Evolutionary conservation across 768 basidiomycete genomes (phyloP).

Genomic region (Xerocomus brunneocitrinus): DNA sequence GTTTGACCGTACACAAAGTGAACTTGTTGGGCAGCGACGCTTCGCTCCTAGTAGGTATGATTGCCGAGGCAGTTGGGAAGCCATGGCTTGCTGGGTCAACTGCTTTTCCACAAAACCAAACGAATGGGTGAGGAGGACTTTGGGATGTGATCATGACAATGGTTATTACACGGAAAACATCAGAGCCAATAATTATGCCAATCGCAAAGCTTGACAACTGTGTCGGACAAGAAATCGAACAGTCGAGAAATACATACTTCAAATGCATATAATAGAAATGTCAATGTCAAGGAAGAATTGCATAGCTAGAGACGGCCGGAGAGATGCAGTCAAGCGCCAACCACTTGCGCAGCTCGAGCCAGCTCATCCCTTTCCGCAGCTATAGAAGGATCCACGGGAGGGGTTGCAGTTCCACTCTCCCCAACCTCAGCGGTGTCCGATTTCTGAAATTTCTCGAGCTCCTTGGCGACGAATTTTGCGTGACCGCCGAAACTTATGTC

Average conservation of each 20-base stretch:
- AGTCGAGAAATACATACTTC: no score
- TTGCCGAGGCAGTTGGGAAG: no score
- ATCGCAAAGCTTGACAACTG: background rate
- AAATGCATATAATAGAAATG: no score
- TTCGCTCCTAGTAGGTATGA: no score
- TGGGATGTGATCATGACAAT: background rate
- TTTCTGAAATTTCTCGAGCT: slow-evolving; percentile 47
- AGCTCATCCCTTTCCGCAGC: slow-evolving; percentile 15
- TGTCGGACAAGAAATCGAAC: no score
- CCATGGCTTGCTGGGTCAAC: no score
- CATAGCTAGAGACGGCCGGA: no score
- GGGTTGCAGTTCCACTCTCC: background rate
- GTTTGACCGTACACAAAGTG: no score
- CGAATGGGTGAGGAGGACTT: background rate
- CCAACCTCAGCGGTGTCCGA: background rate
- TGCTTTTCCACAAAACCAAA: background rate
- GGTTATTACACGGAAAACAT: background rate
- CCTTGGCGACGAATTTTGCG: slow-evolving; percentile 65
- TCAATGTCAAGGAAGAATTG: no score
- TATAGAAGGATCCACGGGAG: slow-evolving; percentile 6
- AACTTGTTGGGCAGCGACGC: no score
- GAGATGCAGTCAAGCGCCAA: slow-evolving; percentile 8
- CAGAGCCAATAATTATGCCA: no score
- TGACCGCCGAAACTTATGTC: slow-evolving; percentile 64
- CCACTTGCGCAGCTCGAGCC: slow-evolving; percentile 18